Evolutionary conservation across 192 early-diverging fungal species (phyloP).

Genomic region (Geranomyces michiganensis): DNA sequence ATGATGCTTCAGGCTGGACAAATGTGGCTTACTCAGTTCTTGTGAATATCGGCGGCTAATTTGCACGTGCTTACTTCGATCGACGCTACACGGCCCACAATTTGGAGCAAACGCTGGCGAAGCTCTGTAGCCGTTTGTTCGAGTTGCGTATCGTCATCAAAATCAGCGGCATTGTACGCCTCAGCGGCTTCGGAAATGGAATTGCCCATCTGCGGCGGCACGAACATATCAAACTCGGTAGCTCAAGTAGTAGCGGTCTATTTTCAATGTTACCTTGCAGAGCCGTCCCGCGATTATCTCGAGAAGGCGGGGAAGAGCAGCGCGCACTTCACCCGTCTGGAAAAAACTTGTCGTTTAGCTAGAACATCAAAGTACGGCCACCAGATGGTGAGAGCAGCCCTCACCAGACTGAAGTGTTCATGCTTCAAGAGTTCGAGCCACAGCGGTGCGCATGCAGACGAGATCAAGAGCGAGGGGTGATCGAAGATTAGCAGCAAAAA

Average conservation of each 20-base stretch:
- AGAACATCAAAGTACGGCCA: no score
- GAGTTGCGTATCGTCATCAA: conserved; percentile 24
- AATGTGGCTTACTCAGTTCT: no score
- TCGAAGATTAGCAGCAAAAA: conserved; percentile 31
- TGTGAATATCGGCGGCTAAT: no score
- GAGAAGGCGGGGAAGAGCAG: conserved; percentile 12
- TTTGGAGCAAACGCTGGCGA: conserved; percentile 19
- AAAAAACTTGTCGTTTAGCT: no score
- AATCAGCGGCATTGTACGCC: conserved; percentile 35
- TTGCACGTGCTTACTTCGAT: conserved; percentile 6
- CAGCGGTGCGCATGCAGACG: conserved; percentile 22
- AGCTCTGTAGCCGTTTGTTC: not conserved
- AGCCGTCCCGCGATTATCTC: conserved; percentile 10
- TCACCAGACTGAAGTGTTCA: conserved; percentile 22
- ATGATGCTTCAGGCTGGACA: conserved; percentile 14
- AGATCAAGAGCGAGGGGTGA: conserved; percentile 40
- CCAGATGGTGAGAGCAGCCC: not conserved
- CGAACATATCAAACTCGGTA: not conserved
- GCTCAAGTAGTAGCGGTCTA: not conserved
- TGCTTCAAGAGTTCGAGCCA: conserved; percentile 35
- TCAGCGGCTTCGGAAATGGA: not conserved
- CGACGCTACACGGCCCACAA: conserved; percentile 16
- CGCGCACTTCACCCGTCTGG: conserved; percentile 19
- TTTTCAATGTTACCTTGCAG: conserved; percentile 8
- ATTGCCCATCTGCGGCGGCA: not conserved